These are phyloP conservation scores for Globisporangium viniferum DNA, from an alignment of 352 stramenopile genomes.

Conservation along the genomic window DNA sequence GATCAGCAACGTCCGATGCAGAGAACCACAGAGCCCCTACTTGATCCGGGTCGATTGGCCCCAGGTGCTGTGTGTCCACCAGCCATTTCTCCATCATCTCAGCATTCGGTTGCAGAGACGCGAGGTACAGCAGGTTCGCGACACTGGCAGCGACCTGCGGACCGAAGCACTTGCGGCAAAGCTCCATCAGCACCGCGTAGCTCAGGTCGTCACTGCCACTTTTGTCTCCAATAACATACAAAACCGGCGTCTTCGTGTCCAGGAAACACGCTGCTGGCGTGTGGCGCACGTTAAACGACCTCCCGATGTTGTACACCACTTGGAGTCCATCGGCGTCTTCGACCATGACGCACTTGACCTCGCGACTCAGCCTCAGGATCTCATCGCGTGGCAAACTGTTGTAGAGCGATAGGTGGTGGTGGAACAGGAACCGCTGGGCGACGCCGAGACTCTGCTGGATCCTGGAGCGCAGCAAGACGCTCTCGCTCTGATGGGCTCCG, in stretches of 20 bases:
- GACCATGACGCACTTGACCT: slow-evolving; percentile 40
- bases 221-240: slow-evolving; percentile 34
- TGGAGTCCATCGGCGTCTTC: slow-evolving; percentile 40
- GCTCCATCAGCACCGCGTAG: slow-evolving; percentile 54
- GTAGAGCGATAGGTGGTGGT: slow-evolving; percentile 40
- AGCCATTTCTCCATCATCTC: slow-evolving; percentile 51
- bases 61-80: slow-evolving; percentile 52
- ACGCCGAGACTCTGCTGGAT: slow-evolving; percentile 29
- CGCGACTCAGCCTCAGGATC: slow-evolving; percentile 24
- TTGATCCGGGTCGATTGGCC: slow-evolving; percentile 33
- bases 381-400: slow-evolving; percentile 32
- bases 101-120: slow-evolving; percentile 45
- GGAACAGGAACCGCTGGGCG: slow-evolving; percentile 54
- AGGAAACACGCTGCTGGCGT: slow-evolving; percentile 39
- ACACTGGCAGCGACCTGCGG: slow-evolving; percentile 39
- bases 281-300: slow-evolving; percentile 32
- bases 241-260: slow-evolving; percentile 26
- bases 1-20: neutral
- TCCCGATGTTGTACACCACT: slow-evolving; percentile 50
- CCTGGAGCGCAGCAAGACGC: slow-evolving; percentile 23
- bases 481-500: slow-evolving; percentile 26
- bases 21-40: slow-evolving; percentile 30
- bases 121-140: slow-evolving; percentile 72
- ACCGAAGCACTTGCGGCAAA: slow-evolving; percentile 56
- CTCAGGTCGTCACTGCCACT: slow-evolving; percentile 30